These are phyloP conservation scores for Cercospora berteroae DNA, from an alignment of 2,329 filamentous ascomycete genomes.

Conservation along the genomic window DNA sequence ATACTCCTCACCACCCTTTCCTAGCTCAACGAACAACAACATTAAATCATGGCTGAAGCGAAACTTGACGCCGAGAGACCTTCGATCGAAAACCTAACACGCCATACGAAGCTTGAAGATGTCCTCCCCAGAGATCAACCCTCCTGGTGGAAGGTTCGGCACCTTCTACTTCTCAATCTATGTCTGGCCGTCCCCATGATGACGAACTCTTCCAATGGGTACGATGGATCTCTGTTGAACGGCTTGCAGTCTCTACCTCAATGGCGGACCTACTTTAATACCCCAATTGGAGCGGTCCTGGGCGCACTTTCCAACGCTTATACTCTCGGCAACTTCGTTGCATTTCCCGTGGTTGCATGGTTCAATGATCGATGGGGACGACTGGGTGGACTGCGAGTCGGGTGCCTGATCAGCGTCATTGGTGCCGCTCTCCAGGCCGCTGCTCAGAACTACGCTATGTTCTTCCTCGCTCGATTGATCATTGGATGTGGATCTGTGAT, in stretches of 20 bases:
- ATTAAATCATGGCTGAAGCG: too few relatives aligned
- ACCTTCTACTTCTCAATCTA: slow-evolving; percentile 24
- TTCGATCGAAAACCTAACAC: too few relatives aligned
- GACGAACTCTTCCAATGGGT: slow-evolving; percentile 35
- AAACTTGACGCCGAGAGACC: background rate
- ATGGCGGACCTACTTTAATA: slow-evolving; percentile 57
- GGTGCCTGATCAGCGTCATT: slow-evolving; percentile 44
- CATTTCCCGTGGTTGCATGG: slow-evolving; percentile 27
- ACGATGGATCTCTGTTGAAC: slow-evolving; percentile 55
- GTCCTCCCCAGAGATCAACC: background rate
- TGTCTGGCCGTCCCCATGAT: slow-evolving; percentile 36
- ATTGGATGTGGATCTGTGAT: slow-evolving; percentile 49
- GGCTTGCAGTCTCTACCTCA: slow-evolving; percentile 58
- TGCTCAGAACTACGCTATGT: slow-evolving; percentile 48
- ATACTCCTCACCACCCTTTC: background rate
- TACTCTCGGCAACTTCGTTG: slow-evolving; percentile 30
- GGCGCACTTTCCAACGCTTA: slow-evolving; percentile 44
- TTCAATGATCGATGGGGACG: slow-evolving; percentile 45
- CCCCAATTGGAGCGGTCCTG: slow-evolving; percentile 55
- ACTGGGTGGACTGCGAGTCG: slow-evolving; percentile 45
- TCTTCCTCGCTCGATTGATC: slow-evolving; percentile 42
- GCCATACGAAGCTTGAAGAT: background rate
- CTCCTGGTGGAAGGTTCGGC: background rate
- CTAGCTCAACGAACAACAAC: background rate
- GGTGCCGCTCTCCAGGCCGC: slow-evolving; percentile 50